Conservation (phyloP, 768 basidiomycete genomes). For the Cystobasidium tubakii region DNA sequence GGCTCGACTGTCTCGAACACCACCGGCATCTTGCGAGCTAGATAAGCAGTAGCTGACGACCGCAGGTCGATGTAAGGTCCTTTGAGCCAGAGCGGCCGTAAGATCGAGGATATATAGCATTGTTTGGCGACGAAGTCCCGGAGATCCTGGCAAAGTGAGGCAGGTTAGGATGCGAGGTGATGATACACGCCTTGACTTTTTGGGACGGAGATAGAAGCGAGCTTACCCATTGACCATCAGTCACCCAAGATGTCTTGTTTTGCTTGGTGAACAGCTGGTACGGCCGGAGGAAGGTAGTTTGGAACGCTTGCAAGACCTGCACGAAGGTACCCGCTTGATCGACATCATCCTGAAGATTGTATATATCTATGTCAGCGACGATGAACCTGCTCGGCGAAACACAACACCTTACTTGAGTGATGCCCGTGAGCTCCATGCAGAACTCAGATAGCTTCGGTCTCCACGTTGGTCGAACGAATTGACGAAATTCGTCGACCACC, state of each 20-base stretch:
- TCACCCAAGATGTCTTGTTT: conserved; percentile 44
- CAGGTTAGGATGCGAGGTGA: too few species aligned
- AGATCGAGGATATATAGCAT: conserved; percentile 53
- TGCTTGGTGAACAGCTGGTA: conserved; percentile 40
- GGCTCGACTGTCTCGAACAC: background rate
- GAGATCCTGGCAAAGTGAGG: conserved; percentile 32
- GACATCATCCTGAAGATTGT: conserved; percentile 63
- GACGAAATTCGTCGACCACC: conserved; percentile 73
- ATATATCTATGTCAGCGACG: background rate
- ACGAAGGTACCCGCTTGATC: conserved; percentile 67
- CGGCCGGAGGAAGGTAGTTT: conserved; percentile 34
- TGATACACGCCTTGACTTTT: too few species aligned
- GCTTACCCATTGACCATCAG: conserved; percentile 46
- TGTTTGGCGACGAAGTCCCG: conserved; percentile 44
- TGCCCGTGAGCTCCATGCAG: conserved; percentile 81
- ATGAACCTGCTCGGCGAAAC: background rate
- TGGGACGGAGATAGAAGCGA: background rate
- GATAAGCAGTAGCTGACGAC: conserved; percentile 56
- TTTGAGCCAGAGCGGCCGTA: conserved; percentile 67
- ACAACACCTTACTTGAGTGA: conserved; percentile 67
- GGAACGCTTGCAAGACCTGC: conserved; percentile 57
- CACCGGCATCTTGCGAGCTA: conserved; percentile 35
- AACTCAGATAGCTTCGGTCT: conserved; percentile 71
- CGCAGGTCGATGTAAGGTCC: conserved; percentile 73
- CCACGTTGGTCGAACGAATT: conserved; percentile 84